Base-by-base conservation (phyloP, 495 filamentous ascomycete genomes). In the Neurospora hispaniola region DNA sequence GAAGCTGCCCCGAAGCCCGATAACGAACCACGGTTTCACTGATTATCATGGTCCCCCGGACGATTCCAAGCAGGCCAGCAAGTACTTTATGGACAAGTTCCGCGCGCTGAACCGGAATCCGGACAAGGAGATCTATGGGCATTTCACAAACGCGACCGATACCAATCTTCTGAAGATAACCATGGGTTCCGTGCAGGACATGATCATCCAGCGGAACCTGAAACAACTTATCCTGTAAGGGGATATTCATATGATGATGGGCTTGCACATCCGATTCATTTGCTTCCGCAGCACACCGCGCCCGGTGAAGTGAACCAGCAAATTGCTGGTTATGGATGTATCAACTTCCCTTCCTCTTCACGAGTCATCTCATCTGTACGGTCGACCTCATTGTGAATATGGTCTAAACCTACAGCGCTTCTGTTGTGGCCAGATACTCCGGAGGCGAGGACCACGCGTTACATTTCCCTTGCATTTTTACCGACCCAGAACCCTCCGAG, bases 161-260 rank as follows among this genome's bases (percentile, higher is more conserved):
- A 98, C 94, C 42, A 96, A 96, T 79, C 83, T 99, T 71, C 86
- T 99, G 71, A 98, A 97, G 84, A 96, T 95, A 76, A 99, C 96
- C 35, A 99, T 99, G 96, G 88, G 89, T 71, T 96, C 92, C 39
- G 96, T 99, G 42, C 96, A 98, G 79, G 96, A 99, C 80, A 99
- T 98, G 92, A 98, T 99, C 81, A 95, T 99, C 76, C 96, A 99
- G 85, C 92, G 94, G 81, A 99, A 99, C 82, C 86, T 99, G 73
- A 93, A 97, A 83, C 91, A 91, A 79, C 85, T 99, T 76, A 97
- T 99, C 78, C 89, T 98, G 84, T 99, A 89, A 94, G 79, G 78
- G 70, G 70, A 68, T 35, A 40, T 12, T 39, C 35, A 31, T 20
- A 31, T 35, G 39, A 16, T 42, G 44, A 16, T 42, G 44, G 27